A percentile compares a stretch with the other conserved stretches of the same genome.
phyloP scores from a whole-genome alignment of 2,329 filamentous ascomycete species.

The Alternaria arbusti region DNA sequence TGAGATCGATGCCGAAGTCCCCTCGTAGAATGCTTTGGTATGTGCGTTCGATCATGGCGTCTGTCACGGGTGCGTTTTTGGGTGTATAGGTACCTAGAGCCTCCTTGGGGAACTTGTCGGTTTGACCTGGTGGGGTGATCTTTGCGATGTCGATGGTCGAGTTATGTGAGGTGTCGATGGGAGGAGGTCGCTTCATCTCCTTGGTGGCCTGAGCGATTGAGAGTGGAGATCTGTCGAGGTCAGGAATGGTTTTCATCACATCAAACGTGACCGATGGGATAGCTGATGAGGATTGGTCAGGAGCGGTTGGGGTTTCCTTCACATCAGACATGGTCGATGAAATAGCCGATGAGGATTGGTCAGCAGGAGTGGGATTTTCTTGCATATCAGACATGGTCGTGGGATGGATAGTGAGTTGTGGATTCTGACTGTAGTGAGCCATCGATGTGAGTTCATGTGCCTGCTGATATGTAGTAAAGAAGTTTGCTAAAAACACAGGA shows the following conservation, averaged over 20 bases:
- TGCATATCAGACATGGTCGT: background rate
- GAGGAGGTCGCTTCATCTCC: background rate
- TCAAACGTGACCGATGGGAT: background rate
- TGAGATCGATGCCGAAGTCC: background rate
- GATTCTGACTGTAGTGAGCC: background rate
- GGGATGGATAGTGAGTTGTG: background rate
- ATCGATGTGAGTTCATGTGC: background rate
- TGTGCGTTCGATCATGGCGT: background rate
- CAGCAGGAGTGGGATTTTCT: background rate
- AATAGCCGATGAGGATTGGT: background rate
- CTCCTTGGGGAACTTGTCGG: background rate
- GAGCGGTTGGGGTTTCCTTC: background rate
- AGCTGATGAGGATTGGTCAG: background rate
- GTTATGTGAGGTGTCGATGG: background rate
- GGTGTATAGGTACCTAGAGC: background rate
- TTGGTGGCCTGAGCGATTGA: background rate
- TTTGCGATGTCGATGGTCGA: background rate
- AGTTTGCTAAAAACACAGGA: background rate
- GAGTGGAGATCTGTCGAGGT: background rate
- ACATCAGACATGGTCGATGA: background rate
- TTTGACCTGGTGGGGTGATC: background rate
- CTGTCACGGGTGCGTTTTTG: background rate
- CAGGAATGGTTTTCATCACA: background rate
- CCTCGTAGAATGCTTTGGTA: background rate
- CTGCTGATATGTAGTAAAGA: background rate